Evolutionary conservation across 225 moss, liverwort and hornwort species (phyloP).

Genomic region (Anthoceros angustus): DNA sequence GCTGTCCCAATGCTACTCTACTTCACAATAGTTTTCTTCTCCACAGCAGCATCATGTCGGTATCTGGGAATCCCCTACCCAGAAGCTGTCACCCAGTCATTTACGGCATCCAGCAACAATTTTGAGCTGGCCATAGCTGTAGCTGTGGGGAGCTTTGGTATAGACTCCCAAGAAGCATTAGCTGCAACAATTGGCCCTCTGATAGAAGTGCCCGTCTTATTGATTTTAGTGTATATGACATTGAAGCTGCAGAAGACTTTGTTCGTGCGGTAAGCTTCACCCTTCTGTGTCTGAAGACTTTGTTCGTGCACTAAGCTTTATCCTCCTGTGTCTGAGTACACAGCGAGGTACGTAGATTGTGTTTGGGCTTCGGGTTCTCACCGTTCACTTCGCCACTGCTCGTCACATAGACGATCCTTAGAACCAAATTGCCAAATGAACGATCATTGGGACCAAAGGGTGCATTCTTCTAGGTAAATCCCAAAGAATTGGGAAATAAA

Average conservation of each 20-base stretch:
- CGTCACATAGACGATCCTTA: too few species aligned
- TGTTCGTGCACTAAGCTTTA: background rate
- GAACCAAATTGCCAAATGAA: too few species aligned
- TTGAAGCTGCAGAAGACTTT: slow-evolving; percentile 19
- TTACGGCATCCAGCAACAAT: slow-evolving; percentile 71
- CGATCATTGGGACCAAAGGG: too few species aligned
- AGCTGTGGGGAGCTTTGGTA: slow-evolving; percentile 76
- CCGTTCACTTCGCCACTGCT: too few species aligned
- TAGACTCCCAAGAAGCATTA: slow-evolving; percentile 53
- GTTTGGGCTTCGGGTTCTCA: too few species aligned
- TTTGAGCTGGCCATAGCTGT: slow-evolving; percentile 82
- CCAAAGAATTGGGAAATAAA: too few species aligned
- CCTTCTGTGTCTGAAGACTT: too few species aligned
- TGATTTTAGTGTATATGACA: slow-evolving; percentile 50
- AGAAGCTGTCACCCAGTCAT: slow-evolving; percentile 60
- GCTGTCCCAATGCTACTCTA: slow-evolving; percentile 61
- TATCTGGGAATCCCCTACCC: slow-evolving; percentile 39
- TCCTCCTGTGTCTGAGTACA: too few species aligned
- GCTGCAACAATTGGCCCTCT: slow-evolving; percentile 77
- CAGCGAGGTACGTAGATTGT: too few species aligned
- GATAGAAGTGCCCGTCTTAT: slow-evolving; percentile 66
- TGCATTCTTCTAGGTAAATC: too few species aligned
- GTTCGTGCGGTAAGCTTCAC: background rate
- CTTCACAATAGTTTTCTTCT: slow-evolving; percentile 57
- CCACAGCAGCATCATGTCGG: slow-evolving; percentile 28